Conservation (phyloP, 1,284 basidiomycete genomes). For the Prillingera fragicola region DNA sequence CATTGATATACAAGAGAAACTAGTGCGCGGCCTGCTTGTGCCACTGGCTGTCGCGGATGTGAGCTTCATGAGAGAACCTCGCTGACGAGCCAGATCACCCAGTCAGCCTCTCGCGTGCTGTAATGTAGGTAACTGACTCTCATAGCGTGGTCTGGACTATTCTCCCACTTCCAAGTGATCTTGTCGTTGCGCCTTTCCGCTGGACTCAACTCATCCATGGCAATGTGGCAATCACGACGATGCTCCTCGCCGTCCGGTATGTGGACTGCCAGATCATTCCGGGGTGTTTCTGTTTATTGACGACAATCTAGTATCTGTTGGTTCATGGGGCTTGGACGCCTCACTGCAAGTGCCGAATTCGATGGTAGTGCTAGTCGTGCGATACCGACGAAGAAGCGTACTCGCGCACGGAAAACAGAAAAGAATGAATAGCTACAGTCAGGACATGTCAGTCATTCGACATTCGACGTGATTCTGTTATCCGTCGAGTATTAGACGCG, state of each 20-base stretch:
- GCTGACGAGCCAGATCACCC: conserved; percentile 5
- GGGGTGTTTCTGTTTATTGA: not conserved
- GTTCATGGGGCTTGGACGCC: not conserved
- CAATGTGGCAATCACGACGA: conserved; percentile 42
- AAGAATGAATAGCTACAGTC: not conserved
- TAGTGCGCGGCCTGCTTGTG: conserved; percentile 36
- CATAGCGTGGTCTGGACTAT: conserved; percentile 32
- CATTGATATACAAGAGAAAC: conserved; percentile 27
- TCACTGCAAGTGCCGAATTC: not conserved
- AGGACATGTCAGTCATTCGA: no score
- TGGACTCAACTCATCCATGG: conserved; percentile 47
- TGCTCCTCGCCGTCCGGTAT: conserved; percentile 40
- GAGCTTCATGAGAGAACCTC: conserved; percentile 9
- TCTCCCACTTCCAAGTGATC: conserved; percentile 29
- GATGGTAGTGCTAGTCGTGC: not conserved
- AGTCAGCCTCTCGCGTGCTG: conserved; percentile 4
- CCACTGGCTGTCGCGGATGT: conserved; percentile 47
- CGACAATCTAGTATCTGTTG: not conserved
- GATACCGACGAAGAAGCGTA: not conserved
- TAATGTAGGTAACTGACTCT: not conserved
- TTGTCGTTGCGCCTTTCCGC: conserved; percentile 22
- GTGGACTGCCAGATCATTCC: conserved; percentile 8
- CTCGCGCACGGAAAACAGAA: not conserved
- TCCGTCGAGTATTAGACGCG: no score
- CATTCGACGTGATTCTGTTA: no score